Evolutionary conservation across 345 rosid genomes (phyloP).

Genomic region (Kandelia obovata): DNA sequence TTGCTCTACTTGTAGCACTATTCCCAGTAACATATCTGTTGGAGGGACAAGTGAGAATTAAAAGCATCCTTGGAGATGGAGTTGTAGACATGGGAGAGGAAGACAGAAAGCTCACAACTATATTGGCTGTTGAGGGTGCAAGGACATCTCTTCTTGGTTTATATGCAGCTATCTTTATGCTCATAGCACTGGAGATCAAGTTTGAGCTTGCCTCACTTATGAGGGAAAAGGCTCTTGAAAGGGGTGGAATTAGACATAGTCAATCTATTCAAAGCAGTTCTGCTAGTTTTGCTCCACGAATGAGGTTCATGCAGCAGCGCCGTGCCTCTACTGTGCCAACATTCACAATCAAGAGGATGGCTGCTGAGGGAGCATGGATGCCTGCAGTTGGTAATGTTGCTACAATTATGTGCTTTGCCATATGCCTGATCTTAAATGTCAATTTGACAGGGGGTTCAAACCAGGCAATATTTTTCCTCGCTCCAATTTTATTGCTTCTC

Average conservation of each 20-base stretch:
- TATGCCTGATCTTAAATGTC: constrained; percentile 83
- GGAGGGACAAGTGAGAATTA: constrained; percentile 94
- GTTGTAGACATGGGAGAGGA: constrained; percentile 63
- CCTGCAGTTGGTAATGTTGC: constrained; percentile 96
- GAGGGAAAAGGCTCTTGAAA: constrained; percentile 78
- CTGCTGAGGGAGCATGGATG: constrained; percentile 99
- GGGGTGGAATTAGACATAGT: constrained; percentile 57
- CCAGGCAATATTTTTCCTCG: constrained; percentile 92
- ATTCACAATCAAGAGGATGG: constrained; percentile 87
- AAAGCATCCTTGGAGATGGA: constrained; percentile 53
- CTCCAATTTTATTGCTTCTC: constrained; percentile 88
- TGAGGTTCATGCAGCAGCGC: constrained; percentile 96
- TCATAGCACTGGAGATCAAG: constrained; percentile 88
- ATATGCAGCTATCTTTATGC: constrained; percentile 96
- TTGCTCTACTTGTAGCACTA: constrained; percentile 93
- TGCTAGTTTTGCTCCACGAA: constrained; percentile 56
- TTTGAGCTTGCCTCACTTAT: constrained; percentile 88
- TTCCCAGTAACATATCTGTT: constrained; percentile 89
- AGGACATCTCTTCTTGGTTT: constrained; percentile 97
- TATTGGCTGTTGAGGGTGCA: constrained; percentile 97
- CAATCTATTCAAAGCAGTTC: constrained; percentile 55
- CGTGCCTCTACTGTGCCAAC: constrained; percentile 60
- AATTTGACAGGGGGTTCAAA: constrained; percentile 85
- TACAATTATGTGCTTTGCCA: constrained; percentile 89
- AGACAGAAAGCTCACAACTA: constrained; percentile 67